Conservation (phyloP, 345 rosid genomes). For the Syzygium grande region DNA sequence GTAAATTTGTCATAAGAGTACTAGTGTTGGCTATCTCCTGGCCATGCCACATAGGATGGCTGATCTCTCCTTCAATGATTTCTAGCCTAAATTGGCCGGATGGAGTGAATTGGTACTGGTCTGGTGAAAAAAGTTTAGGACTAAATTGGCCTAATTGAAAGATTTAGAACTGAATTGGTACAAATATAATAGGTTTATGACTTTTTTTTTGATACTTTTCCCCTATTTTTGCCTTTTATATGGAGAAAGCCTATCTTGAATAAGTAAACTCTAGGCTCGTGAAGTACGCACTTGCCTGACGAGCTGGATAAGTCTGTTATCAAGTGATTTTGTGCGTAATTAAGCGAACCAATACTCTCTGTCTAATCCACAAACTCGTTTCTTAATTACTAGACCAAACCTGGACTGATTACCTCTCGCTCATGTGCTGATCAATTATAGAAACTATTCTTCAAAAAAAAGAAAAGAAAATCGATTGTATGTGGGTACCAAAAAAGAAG, state of each 20-base stretch:
- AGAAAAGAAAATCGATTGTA: too few relatives aligned
- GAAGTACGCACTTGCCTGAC: neutral
- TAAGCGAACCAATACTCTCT: neutral
- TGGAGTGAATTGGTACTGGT: rapidly evolving
- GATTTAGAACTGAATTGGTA: rapidly evolving
- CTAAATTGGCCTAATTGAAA: neutral
- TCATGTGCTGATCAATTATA: neutral
- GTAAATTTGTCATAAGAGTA: too few relatives aligned
- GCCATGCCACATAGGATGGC: too few relatives aligned
- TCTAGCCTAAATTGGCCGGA: too few relatives aligned
- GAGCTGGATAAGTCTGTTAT: neutral
- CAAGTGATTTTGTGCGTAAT: neutral
- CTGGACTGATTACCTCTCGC: neutral
- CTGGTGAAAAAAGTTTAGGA: too few relatives aligned
- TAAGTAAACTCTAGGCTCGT: neutral
- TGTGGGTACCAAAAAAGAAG: neutral
- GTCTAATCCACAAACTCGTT: neutral
- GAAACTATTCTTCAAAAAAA: neutral
- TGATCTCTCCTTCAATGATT: too few relatives aligned
- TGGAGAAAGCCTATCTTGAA: neutral
- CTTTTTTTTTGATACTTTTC: neutral
- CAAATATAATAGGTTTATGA: rapidly evolving
- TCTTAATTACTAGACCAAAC: neutral
- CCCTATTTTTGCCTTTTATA: neutral
- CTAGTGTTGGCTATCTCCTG: too few relatives aligned